phyloP scores from a whole-genome alignment of 2,329 filamentous ascomycete genomes.

The Arthrobotrys conoides region DNA sequence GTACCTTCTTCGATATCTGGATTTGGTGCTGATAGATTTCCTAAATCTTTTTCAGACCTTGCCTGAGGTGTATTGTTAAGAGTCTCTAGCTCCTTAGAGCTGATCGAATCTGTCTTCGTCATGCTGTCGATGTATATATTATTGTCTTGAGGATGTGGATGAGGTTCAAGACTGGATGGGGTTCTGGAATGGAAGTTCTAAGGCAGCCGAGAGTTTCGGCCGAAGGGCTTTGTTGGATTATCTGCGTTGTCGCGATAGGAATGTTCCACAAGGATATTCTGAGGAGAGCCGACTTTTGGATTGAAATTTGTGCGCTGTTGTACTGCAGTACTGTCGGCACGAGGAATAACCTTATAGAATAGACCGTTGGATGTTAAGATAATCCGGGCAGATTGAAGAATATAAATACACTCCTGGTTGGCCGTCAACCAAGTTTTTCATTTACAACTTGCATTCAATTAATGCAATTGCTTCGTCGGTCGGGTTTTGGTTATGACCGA shows the following conservation, averaged over 20 bases:
- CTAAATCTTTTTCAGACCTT: constrained; percentile 53
- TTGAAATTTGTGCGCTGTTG: constrained; percentile 2
- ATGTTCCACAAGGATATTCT: background rate
- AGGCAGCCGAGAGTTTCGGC: background rate
- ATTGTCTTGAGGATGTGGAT: too few species aligned
- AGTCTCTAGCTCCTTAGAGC: constrained; percentile 51
- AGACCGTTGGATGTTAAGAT: background rate
- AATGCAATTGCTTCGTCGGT: too few species aligned
- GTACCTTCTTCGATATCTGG: constrained; percentile 42
- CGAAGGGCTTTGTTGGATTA: constrained; percentile 5
- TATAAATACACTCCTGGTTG: constrained; percentile 6
- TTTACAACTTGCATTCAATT: background rate
- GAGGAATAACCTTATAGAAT: constrained; percentile 4
- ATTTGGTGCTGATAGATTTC: constrained; percentile 1
- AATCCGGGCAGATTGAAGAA: background rate
- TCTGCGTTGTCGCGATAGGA: constrained; percentile 3
- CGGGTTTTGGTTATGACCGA: constrained; percentile 5
- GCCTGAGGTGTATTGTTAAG: constrained; percentile 45
- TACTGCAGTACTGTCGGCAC: background rate
- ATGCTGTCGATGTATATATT: constrained; percentile 32
- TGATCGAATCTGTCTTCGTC: constrained; percentile 44
- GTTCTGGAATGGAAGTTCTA: too few species aligned
- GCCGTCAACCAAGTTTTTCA: background rate
- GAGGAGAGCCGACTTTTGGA: background rate
- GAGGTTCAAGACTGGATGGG: too few species aligned